These are phyloP conservation scores for Ricinus communis DNA, from an alignment of 345 rosid genomes.

Conservation along the genomic window DNA sequence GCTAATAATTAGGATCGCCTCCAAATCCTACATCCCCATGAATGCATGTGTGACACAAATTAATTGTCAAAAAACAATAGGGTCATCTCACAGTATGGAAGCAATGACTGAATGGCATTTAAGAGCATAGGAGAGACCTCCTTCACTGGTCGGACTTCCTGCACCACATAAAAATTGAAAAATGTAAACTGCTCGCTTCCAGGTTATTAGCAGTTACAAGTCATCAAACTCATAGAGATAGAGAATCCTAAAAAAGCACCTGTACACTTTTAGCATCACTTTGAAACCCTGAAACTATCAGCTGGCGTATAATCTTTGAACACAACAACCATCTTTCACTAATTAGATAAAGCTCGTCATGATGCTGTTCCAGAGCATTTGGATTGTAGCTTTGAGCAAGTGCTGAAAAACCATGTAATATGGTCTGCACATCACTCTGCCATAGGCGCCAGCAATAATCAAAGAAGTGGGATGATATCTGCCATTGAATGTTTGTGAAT, in stretches of 20 bases:
- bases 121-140: conserved; percentile 83
- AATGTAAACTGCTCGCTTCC: conserved; percentile 9
- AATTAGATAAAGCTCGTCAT: conserved; percentile 73
- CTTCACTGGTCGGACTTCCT: conserved; percentile 87
- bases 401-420: conserved; percentile 70
- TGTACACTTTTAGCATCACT: conserved; percentile 80
- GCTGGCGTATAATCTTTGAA: conserved; percentile 77
- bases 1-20: neutral
- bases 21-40: neutral
- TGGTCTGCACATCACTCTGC: conserved; percentile 90
- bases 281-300: conserved; percentile 83
- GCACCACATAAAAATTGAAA: conserved; percentile 27
- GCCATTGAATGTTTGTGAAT: conserved; percentile 36
- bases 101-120: conserved; percentile 75
- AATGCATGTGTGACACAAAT: neutral
- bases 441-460: conserved; percentile 91
- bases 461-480: conserved; percentile 88
- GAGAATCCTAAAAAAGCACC: conserved; percentile 41
- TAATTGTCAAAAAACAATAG: conserved; percentile 12
- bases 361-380: conserved; percentile 56
- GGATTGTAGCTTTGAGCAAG: conserved; percentile 54
- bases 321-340: conserved; percentile 97
- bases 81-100: conserved; percentile 77
- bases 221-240: neutral
- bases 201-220: neutral